phyloP scores from a whole-genome alignment of 106 monocot species.

The Acorus calamus region DNA sequence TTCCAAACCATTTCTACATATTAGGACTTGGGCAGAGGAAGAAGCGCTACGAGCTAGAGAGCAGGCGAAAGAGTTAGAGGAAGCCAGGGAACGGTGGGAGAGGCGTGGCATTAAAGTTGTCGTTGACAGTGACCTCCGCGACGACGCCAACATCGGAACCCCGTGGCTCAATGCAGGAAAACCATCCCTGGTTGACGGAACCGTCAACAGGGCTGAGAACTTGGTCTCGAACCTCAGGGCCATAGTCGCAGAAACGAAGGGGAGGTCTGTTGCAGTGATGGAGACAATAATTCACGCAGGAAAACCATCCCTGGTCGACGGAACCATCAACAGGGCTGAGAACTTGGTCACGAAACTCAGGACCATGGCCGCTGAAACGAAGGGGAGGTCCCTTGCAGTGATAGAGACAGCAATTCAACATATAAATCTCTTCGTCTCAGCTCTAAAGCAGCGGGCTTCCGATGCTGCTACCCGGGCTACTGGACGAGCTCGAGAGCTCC shows the following conservation, averaged over 20 bases:
- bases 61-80: conserved; percentile 71
- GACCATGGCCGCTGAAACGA: too few species aligned
- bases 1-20: too few species aligned
- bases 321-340: too few species aligned
- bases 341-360: too few species aligned
- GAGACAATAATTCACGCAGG: too few species aligned
- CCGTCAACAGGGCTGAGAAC: conserved; percentile 30
- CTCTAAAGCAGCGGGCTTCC: conserved; percentile 18
- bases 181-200: conserved; percentile 29
- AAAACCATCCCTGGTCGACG: too few species aligned
- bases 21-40: conserved; percentile 92
- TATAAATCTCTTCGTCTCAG: conserved; percentile 27
- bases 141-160: conserved; percentile 55
- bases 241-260: conserved; percentile 42
- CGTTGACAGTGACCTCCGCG: conserved; percentile 72
- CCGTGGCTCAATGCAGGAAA: conserved; percentile 58
- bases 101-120: conserved; percentile 79
- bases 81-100: conserved; percentile 76
- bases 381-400: too few species aligned
- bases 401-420: conserved; percentile 38
- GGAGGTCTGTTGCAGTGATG: conserved; percentile 25
- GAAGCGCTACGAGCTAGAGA: conserved; percentile 85
- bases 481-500: conserved; percentile 4
- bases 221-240: conserved; percentile 46
- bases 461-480: not conserved